Percentiles rank a stretch among this genome's conserved stretches.
These are phyloP conservation scores for Fusarium globosum DNA, from an alignment of 2,329 filamentous ascomycete genomes.

Conservation along the genomic window DNA sequence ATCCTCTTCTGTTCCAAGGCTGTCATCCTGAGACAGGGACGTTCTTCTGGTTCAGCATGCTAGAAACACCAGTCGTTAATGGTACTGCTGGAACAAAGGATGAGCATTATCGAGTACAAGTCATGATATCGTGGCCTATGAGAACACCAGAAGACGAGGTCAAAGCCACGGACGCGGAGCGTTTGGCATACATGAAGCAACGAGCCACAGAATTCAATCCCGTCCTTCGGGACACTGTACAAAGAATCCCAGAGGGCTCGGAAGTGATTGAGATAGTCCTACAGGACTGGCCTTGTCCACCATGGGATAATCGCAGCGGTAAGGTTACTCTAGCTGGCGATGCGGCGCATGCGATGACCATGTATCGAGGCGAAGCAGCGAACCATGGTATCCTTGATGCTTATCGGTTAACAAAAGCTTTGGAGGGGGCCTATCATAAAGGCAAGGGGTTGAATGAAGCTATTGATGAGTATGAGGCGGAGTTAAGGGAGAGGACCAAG, in stretches of 20 bases:
- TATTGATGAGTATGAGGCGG: background rate
- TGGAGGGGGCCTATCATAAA: background rate
- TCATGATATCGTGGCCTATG: slow-evolving; percentile 16
- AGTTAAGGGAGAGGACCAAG: slow-evolving; percentile 1
- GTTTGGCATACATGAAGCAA: slow-evolving; percentile 11
- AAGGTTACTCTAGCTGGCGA: slow-evolving; percentile 1
- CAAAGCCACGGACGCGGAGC: background rate
- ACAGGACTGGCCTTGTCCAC: slow-evolving; percentile 9
- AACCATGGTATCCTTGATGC: slow-evolving; percentile 12
- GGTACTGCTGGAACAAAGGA: background rate
- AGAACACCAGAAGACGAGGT: slow-evolving; percentile 4
- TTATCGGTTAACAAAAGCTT: background rate
- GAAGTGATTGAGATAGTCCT: slow-evolving; percentile 10
- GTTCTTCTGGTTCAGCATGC: slow-evolving; percentile 16
- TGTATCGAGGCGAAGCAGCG: slow-evolving; percentile 12
- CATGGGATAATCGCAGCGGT: background rate
- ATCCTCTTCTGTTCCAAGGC: slow-evolving; percentile 13
- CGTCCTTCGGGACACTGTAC: background rate
- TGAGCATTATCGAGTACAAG: background rate
- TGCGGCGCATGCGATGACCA: slow-evolving; percentile 15
- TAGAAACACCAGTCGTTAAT: background rate
- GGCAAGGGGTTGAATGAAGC: background rate
- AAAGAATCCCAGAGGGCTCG: background rate
- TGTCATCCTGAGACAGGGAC: background rate
- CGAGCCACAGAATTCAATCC: slow-evolving; percentile 2